These are phyloP conservation scores for Basipetospora chlamydospora DNA, from an alignment of 2,329 filamentous ascomycete species.

Conservation along the genomic window DNA sequence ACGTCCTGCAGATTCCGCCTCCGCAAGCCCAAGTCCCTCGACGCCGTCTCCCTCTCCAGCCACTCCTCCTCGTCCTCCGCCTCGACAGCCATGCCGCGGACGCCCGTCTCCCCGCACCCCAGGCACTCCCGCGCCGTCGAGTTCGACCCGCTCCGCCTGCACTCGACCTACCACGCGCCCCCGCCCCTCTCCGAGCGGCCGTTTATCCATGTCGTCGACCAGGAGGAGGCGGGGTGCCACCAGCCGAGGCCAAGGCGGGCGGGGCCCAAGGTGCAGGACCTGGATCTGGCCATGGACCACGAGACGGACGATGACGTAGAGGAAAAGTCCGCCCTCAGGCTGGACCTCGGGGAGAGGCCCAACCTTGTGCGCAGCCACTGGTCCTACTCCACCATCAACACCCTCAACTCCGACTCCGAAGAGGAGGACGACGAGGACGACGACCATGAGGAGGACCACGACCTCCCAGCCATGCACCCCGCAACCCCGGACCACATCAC, in stretches of 20 bases:
- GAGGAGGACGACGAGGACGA: conserved; percentile 12
- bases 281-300: conserved; percentile 11
- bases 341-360: conserved; percentile 10
- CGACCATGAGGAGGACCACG: conserved; percentile 1
- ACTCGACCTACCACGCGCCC: conserved; percentile 17
- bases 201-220: conserved; percentile 16
- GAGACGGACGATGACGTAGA: conserved; percentile 10
- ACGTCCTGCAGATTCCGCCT: conserved; percentile 20
- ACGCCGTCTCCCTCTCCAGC: conserved; percentile 19
- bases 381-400: conserved; percentile 27
- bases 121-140: conserved; percentile 12
- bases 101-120: conserved; percentile 7
- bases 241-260: neutral
- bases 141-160: conserved; percentile 19
- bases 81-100: conserved; percentile 12
- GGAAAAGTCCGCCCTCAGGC: conserved; percentile 20
- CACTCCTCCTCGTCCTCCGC: conserved; percentile 15
- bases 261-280: conserved; percentile 11
- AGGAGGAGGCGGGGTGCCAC: conserved; percentile 10
- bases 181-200: conserved; percentile 10
- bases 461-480: conserved; percentile 5
- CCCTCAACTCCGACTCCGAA: conserved; percentile 12
- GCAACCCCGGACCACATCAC: conserved; percentile 4
- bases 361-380: conserved; percentile 23
- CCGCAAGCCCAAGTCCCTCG: conserved; percentile 24